phyloP scores from a whole-genome alignment of 345 rosid species.

The Sisymbrium altissimum region DNA sequence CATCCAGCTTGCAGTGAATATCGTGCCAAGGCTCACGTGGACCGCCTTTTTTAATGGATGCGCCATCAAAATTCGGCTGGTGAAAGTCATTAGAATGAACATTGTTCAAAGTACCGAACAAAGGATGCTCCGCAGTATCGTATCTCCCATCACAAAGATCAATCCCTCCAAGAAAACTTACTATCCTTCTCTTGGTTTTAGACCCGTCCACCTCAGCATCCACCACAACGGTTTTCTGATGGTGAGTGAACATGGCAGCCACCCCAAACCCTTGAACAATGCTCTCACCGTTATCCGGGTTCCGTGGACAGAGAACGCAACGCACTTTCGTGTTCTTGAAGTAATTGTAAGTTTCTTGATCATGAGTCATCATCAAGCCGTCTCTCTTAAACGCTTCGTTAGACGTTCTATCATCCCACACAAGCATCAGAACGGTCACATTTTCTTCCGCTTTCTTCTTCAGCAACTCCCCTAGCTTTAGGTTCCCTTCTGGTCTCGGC shows the following conservation, averaged over 20 bases:
- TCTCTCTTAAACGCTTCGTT: conserved; percentile 39
- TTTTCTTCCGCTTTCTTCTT: conserved; percentile 61
- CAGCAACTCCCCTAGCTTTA: conserved; percentile 55
- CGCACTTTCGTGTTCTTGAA: conserved; percentile 55
- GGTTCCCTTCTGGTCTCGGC: conserved; percentile 26
- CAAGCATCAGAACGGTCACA: conserved; percentile 59
- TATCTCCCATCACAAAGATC: conserved; percentile 90
- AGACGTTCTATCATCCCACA: conserved; percentile 86
- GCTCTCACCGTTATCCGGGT: conserved; percentile 45
- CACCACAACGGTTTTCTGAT: conserved; percentile 69
- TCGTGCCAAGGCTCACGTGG: conserved; percentile 99
- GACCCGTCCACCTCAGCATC: conserved; percentile 38
- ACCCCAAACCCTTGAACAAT: conserved; percentile 43
- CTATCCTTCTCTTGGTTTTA: conserved; percentile 43
- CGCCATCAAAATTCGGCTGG: conserved; percentile 64
- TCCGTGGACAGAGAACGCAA: conserved; percentile 64
- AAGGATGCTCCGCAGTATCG: conserved; percentile 66
- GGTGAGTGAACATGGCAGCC: conserved; percentile 69
- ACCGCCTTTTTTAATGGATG: conserved; percentile 73
- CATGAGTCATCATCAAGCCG: conserved; percentile 80
- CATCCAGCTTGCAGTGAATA: conserved; percentile 80
- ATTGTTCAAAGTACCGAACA: conserved; percentile 54
- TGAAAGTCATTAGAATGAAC: conserved; percentile 68
- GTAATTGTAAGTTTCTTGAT: conserved; percentile 52
- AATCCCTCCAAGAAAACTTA: conserved; percentile 84